Evolutionary conservation across 805 yeast genomes (phyloP).

Genomic region (Candida awuae): DNA sequence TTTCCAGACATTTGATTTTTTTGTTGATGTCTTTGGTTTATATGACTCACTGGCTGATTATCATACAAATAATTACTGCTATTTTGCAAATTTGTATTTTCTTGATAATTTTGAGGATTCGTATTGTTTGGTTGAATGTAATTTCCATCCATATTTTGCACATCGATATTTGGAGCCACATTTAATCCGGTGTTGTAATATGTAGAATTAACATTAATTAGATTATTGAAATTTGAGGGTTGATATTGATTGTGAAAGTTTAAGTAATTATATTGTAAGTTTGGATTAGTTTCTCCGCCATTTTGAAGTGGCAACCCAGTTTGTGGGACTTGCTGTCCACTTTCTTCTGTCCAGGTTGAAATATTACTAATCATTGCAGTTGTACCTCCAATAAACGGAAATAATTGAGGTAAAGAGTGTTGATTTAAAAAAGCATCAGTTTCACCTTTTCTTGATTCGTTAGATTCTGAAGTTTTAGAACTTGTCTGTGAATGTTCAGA

Average conservation of each 20-base stretch:
- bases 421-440: slow-evolving; percentile 18
- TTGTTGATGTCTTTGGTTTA: too few relatives aligned
- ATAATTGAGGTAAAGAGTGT: slow-evolving; percentile 22
- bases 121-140: too few relatives aligned
- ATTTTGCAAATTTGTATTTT: too few relatives aligned
- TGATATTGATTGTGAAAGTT: too few relatives aligned
- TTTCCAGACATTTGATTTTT: slow-evolving; percentile 12
- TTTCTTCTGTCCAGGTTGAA: slow-evolving; percentile 50
- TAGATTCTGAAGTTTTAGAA: slow-evolving; percentile 8
- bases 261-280: too few relatives aligned
- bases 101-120: too few relatives aligned
- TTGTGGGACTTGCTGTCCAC: slow-evolving; percentile 34
- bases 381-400: slow-evolving; percentile 39
- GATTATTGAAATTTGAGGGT: too few relatives aligned
- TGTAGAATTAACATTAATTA: too few relatives aligned
- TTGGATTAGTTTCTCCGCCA: background rate
- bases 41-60: background rate
- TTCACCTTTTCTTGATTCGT: slow-evolving; percentile 8
- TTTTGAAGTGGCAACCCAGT: slow-evolving; percentile 24
- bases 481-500: background rate
- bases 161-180: too few relatives aligned
- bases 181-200: too few relatives aligned
- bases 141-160: too few relatives aligned
- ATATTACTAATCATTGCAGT: slow-evolving; percentile 55
- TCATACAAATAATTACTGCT: background rate